These are phyloP conservation scores for Pestalotiopsis sp. DNA, from an alignment of 2,329 filamentous ascomycete genomes.

Conservation along the genomic window DNA sequence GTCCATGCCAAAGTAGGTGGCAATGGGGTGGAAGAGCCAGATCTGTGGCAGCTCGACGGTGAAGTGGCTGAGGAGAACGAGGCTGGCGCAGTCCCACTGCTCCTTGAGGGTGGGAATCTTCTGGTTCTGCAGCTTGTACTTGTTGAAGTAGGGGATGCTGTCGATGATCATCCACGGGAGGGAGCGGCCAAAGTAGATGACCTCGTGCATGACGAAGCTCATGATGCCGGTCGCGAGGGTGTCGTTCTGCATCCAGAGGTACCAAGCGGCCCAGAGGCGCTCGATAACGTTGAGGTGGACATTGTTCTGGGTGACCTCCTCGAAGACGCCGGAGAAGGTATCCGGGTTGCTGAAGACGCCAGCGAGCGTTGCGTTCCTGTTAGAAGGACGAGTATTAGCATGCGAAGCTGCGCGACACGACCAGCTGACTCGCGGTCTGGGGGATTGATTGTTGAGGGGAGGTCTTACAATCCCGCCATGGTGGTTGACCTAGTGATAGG, in stretches of 20 bases:
- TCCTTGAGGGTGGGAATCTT: constrained; percentile 93
- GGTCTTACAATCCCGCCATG: constrained; percentile 33
- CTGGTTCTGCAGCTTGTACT: constrained; percentile 89
- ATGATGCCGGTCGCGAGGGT: constrained; percentile 94
- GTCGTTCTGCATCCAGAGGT: constrained; percentile 98
- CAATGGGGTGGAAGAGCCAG: constrained; percentile 98
- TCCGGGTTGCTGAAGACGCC: constrained; percentile 49
- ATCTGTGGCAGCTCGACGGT: constrained; percentile 98
- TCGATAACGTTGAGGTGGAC: constrained; percentile 85
- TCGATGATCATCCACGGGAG: constrained; percentile 95
- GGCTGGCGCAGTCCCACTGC: constrained; percentile 90
- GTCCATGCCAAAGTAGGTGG: constrained; percentile 86
- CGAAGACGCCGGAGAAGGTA: constrained; percentile 60
- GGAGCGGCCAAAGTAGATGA: constrained; percentile 89
- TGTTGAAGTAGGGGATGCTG: constrained; percentile 81
- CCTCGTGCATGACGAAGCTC: constrained; percentile 94
- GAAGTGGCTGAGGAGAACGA: constrained; percentile 94
- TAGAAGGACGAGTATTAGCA: constrained; percentile 16
- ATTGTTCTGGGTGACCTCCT: constrained; percentile 73
- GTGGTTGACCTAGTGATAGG: background rate
- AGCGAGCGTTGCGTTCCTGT: constrained; percentile 53
- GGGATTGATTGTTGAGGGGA: background rate
- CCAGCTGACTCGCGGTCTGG: constrained; percentile 8
- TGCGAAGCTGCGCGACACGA: background rate
- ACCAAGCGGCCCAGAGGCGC: constrained; percentile 93